These are phyloP conservation scores for Miscanthus lutarioriparius DNA, from an alignment of 176 grass and related monocot genomes.

Conservation along the genomic window DNA sequence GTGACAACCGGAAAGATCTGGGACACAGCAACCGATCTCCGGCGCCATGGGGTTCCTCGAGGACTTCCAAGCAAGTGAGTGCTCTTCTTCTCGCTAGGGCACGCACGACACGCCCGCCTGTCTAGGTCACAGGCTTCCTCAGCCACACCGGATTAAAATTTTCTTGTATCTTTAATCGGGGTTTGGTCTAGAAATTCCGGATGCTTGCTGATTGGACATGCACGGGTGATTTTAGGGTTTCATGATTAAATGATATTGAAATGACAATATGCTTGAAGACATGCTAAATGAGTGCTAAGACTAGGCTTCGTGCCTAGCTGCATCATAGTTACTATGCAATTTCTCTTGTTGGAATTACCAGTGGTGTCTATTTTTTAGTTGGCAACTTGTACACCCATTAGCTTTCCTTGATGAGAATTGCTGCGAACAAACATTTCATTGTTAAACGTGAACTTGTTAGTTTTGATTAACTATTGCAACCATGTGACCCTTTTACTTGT, in stretches of 20 bases:
- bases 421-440: neutral
- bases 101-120: neutral
- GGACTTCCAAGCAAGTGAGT: slow-evolving; percentile 72
- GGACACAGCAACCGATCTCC: neutral
- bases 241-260: slow-evolving; percentile 4
- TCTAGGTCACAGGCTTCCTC: neutral
- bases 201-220: neutral
- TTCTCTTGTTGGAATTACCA: neutral
- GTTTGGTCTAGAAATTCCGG: neutral
- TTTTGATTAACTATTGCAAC: neutral
- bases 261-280: neutral
- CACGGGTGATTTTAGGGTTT: neutral
- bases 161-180: neutral
- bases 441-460: slow-evolving; percentile 12
- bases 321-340: slow-evolving; percentile 12
- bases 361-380: neutral
- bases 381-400: neutral
- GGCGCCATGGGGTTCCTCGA: slow-evolving; percentile 61
- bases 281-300: neutral
- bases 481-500: neutral
- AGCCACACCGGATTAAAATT: neutral
- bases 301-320: neutral
- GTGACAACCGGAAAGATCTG: neutral
- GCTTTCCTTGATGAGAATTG: neutral
- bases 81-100: slow-evolving; percentile 32